Base-by-base conservation (phyloP, 495 filamentous ascomycete genomes). In the Pseudotulostoma volvatum region DNA sequence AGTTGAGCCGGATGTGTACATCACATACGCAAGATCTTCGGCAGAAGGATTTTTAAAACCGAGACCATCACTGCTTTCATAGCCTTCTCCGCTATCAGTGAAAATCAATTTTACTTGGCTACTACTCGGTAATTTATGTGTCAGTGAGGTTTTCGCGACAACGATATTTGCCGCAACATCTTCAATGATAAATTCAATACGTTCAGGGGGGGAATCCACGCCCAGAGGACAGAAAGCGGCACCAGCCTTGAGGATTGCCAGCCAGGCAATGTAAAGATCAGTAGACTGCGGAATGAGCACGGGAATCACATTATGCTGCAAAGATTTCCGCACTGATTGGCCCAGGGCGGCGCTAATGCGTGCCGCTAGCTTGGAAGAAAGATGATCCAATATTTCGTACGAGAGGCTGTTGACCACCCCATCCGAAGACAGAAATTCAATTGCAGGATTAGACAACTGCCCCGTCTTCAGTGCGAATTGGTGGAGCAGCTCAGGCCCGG, bases 1-100 rank as follows among this genome's bases (percentile, higher is more conserved):
- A 0, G 84, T 93, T 4, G 82, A 85, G 9, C 86, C 86, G 9
- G 79, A 85, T 1, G 86, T 94, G 48, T 93, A 94, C 73, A 93
- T 81, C 32, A 94, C 70, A 56, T 93, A 94, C 13, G 84, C 86
- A 4, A 83, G 48, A 45, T 82, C 66, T 21, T 37, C 40, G 8
- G 40, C 16, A 18, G 34, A 42, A 20, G 45, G 47, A 11, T 46
- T 20, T 33, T 34, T 17, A 3, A 18, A 11, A 11, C 30, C 36
- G 13, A 25, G 38, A n/a, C 18, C 20, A 31, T 31, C n/a, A 4
- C 18, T 9, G 14, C 21, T 40, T 5, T 46, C 15, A 17, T 41
- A 39, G 9, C 36, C 30, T 21, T 52, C 39, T 13, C 41, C 37
- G 9, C 50, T 42, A 33, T 61, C 62, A 8, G 56, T 44, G 2